Evolutionary conservation across 805 yeast genomes (phyloP).

Genomic region (Aciculoconidium aculeatum): DNA sequence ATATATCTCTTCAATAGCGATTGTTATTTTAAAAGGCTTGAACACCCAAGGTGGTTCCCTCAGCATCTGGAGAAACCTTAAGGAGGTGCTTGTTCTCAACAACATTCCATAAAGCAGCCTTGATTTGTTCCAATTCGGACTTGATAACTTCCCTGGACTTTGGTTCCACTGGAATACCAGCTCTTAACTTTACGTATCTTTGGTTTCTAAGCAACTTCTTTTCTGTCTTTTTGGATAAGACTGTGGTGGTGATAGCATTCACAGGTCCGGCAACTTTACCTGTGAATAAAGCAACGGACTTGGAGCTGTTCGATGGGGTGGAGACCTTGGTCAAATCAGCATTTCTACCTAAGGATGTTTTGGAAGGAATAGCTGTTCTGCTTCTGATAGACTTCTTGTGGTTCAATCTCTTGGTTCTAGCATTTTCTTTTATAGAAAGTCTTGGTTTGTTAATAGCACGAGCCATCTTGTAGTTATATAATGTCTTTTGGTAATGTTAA

Average conservation of each 20-base stretch:
- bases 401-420: constrained; percentile 45
- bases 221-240: constrained; percentile 72
- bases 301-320: constrained; percentile 29
- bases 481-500: too few species aligned
- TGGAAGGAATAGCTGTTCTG: constrained; percentile 34
- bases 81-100: constrained; percentile 52
- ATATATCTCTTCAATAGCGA: too few species aligned
- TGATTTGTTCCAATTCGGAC: constrained; percentile 42
- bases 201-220: constrained; percentile 76
- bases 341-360: constrained; percentile 21
- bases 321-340: constrained; percentile 29
- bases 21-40: constrained; percentile 45
- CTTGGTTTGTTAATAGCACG: constrained; percentile 69
- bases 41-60: constrained; percentile 83
- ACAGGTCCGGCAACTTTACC: constrained; percentile 27
- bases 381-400: constrained; percentile 52
- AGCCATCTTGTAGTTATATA: constrained; percentile 4
- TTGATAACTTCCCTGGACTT: constrained; percentile 16
- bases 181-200: constrained; percentile 60
- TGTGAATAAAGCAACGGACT: constrained; percentile 40
- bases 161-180: constrained; percentile 33
- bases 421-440: constrained; percentile 45
- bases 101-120: constrained; percentile 68
- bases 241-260: constrained; percentile 45
- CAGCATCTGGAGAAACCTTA: constrained; percentile 43